A percentile compares a stretch with the other conserved stretches of the same genome.
Conservation (phyloP, 192 early-diverging fungal genomes). For the Spizellomyces sp. region DNA sequence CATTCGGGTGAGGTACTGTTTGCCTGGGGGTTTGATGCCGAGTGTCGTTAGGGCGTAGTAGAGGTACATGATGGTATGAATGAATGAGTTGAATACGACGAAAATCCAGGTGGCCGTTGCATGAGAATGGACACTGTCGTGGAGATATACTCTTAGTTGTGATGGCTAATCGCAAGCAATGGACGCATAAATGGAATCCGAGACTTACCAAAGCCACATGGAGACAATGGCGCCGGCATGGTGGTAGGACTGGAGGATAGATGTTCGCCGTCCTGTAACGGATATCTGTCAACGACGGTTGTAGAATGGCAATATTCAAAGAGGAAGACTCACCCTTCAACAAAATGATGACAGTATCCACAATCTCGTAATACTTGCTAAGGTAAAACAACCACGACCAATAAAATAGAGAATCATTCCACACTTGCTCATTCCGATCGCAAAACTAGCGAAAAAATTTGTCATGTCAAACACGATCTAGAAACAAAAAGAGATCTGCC, state of each 20-base stretch:
- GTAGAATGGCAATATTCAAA: too few species aligned
- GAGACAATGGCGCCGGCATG: slow-evolving; percentile 83
- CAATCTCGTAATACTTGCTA: slow-evolving; percentile 85
- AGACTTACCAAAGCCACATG: slow-evolving; percentile 61
- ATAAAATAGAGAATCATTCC: slow-evolving; percentile 74
- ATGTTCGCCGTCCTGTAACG: neutral
- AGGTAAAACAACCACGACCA: slow-evolving; percentile 88
- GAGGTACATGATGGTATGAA: slow-evolving; percentile 85
- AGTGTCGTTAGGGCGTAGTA: slow-evolving; percentile 80
- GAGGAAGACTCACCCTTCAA: slow-evolving; percentile 58
- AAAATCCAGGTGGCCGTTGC: slow-evolving; percentile 82
- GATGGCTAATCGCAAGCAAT: neutral
- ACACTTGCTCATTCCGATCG: slow-evolving; percentile 45
- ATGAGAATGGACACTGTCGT: slow-evolving; percentile 56
- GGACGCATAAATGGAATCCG: too few species aligned
- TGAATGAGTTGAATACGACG: slow-evolving; percentile 81
- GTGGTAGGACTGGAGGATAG: slow-evolving; percentile 80
- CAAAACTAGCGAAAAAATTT: neutral
- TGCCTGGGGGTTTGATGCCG: slow-evolving; percentile 76
- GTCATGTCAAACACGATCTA: too few species aligned
- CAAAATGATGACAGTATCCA: slow-evolving; percentile 86
- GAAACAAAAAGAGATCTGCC: too few species aligned
- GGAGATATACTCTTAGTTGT: neutral
- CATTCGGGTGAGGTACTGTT: slow-evolving; percentile 76
- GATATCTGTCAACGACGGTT: too few species aligned